Conservation (phyloP, 2,329 filamentous ascomycete genomes). For the Microsporum ferrugineum region DNA sequence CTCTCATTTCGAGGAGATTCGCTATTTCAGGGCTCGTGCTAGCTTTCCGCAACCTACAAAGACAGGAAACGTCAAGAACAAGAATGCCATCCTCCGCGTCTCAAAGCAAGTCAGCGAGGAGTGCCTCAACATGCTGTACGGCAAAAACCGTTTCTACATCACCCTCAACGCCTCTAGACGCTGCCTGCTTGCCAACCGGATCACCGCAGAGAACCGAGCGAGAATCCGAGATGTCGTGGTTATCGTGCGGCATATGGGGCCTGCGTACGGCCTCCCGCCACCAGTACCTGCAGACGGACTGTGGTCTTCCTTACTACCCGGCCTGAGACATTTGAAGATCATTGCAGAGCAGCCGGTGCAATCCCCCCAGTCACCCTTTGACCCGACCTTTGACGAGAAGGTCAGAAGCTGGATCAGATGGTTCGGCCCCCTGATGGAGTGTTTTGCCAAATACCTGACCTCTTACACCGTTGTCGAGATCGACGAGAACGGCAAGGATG, state of each 20-base stretch:
- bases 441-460: neutral
- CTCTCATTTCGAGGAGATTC: neutral
- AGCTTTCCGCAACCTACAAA: neutral
- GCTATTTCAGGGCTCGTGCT: neutral
- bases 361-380: neutral
- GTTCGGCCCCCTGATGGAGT: neutral
- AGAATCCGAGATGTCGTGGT: constrained; percentile 1
- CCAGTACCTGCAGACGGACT: neutral
- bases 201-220: neutral
- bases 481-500: neutral
- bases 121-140: neutral
- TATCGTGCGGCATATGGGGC: neutral
- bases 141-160: neutral
- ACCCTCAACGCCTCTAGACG: neutral
- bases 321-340: neutral
- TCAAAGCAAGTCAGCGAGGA: constrained; percentile 1
- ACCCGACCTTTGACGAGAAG: neutral
- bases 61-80: neutral
- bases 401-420: neutral
- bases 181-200: neutral
- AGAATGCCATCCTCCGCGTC: neutral
- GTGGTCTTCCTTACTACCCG: neutral
- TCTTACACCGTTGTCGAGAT: neutral
- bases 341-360: neutral
- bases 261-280: neutral